phyloP scores from a whole-genome alignment of 768 basidiomycete species.

The Inosperma sp. region DNA sequence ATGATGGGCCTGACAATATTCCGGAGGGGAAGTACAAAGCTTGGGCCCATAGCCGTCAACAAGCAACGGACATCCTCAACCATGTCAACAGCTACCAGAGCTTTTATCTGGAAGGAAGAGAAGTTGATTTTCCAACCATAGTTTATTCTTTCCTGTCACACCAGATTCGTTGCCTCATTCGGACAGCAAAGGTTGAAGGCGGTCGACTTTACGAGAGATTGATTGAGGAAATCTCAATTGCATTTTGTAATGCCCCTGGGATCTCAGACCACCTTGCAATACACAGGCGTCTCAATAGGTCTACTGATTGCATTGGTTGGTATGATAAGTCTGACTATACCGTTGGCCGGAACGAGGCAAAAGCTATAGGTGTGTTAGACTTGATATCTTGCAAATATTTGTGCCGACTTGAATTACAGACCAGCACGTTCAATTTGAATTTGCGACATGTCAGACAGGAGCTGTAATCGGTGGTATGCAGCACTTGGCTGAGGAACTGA shows the following conservation, averaged over 20 bases:
- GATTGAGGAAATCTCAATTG: not conserved
- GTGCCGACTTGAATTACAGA: no score
- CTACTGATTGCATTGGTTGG: not conserved
- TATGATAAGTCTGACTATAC: not conserved
- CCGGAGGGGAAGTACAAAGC: not conserved
- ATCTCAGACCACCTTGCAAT: not conserved
- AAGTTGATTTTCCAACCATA: not conserved
- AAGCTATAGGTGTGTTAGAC: no score
- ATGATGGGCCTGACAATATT: not conserved
- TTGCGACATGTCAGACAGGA: no score
- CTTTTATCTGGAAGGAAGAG: not conserved
- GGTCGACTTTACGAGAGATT: not conserved
- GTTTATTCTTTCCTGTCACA: not conserved
- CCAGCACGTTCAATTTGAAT: no score
- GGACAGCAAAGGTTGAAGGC: not conserved
- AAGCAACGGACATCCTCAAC: not conserved
- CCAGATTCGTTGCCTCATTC: not conserved
- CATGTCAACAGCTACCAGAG: not conserved
- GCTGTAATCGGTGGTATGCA: no score
- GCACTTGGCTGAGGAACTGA: no score
- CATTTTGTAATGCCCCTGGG: not conserved
- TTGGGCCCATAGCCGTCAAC: not conserved
- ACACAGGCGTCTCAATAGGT: not conserved
- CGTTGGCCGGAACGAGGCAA: not conserved
- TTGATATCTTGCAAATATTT: no score